phyloP scores from a whole-genome alignment of 345 rosid genomes.

The Arabidopsis thaliana region DNA sequence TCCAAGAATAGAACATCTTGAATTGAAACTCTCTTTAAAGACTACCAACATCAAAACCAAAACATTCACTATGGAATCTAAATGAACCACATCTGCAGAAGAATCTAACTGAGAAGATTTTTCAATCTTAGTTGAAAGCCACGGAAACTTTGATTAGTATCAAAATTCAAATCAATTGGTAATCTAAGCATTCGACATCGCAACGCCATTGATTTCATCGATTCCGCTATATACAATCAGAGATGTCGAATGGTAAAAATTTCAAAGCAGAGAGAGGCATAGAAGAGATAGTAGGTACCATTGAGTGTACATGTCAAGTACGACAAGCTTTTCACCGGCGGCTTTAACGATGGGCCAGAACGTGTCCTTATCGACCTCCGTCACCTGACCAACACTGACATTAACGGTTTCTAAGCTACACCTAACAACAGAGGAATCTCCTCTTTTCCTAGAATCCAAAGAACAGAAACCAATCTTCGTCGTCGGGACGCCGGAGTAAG shows the following conservation, averaged over 20 bases:
- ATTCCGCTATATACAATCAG: neutral
- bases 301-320: slow-evolving; percentile 96
- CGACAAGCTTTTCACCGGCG: slow-evolving; percentile 85
- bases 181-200: neutral
- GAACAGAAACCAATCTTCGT: slow-evolving; percentile 31
- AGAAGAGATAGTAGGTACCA: slow-evolving; percentile 52
- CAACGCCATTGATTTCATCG: no score
- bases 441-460: slow-evolving; percentile 13
- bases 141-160: neutral
- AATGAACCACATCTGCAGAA: neutral
- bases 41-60: neutral
- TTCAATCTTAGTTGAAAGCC: neutral
- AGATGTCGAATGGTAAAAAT: neutral
- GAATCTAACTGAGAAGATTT: neutral
- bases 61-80: neutral
- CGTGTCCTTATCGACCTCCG: slow-evolving; percentile 84
- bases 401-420: slow-evolving; percentile 74
- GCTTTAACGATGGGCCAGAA: slow-evolving; percentile 95
- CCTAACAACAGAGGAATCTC: slow-evolving; percentile 46
- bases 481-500: slow-evolving; percentile 37
- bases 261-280: neutral
- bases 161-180: neutral
- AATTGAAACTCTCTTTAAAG: neutral
- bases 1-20: neutral
- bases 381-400: slow-evolving; percentile 80